A percentile compares a stretch with the other conserved stretches of the same genome.
Conservation (phyloP, 2,329 filamentous ascomycete genomes). For the Xylaria hypoxylon region DNA sequence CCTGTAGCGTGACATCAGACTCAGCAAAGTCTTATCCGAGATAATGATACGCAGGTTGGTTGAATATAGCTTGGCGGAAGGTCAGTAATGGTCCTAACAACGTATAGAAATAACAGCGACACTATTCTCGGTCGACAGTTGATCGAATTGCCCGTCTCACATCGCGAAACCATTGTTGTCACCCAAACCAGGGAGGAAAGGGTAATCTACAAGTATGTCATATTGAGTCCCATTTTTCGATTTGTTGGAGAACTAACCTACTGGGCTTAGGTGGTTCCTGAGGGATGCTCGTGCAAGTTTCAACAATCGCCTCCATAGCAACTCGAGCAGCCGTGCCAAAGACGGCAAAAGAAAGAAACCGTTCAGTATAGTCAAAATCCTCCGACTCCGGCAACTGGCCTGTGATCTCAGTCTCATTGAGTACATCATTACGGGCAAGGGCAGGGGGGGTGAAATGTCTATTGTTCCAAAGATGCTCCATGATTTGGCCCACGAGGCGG, state of each 20-base stretch:
- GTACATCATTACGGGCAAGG: not conserved
- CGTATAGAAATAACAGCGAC: not conserved
- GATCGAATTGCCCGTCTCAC: not conserved
- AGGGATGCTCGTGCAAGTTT: not conserved
- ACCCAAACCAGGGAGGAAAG: not conserved
- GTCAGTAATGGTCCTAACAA: not conserved
- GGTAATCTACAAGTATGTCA: not conserved
- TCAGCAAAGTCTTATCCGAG: not conserved
- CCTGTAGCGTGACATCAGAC: not conserved
- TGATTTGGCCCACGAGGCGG: not conserved
- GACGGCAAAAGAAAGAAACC: not conserved
- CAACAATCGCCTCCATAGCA: not conserved
- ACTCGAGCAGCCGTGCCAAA: too few relatives aligned
- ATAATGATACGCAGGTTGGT: conserved; percentile 2
- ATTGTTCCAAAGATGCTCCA: not conserved
- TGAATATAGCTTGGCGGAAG: not conserved
- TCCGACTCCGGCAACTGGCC: not conserved
- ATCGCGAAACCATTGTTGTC: not conserved
- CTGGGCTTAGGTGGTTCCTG: not conserved
- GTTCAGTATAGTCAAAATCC: not conserved
- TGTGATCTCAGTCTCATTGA: not conserved
- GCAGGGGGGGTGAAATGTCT: not conserved
- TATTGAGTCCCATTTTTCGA: not conserved
- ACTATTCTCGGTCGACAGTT: not conserved
- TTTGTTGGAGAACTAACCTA: not conserved